Evolutionary conservation across 208 protist species (phyloP).

Genomic region (Leishmania arabica): DNA sequence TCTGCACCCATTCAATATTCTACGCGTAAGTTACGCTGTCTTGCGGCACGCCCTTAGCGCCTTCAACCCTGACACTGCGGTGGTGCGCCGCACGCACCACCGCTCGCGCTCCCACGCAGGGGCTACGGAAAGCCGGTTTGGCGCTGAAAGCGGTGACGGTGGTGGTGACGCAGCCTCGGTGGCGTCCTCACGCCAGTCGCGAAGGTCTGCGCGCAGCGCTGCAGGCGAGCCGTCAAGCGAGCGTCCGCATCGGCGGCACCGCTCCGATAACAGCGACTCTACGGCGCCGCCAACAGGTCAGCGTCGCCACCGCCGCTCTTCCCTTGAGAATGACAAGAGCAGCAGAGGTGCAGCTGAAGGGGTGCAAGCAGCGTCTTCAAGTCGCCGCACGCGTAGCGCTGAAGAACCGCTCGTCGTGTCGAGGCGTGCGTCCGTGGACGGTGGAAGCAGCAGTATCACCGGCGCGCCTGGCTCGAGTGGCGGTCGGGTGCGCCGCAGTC

Average conservation of each 20-base stretch:
- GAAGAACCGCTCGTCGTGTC: conserved; percentile 26
- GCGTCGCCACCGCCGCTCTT: conserved; percentile 11
- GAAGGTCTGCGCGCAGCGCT: conserved; percentile 11
- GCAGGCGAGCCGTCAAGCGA: not conserved
- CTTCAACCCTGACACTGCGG: conserved; percentile 63
- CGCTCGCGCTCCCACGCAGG: conserved; percentile 10
- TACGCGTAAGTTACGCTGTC: conserved; percentile 35
- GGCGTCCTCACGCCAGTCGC: conserved; percentile 25
- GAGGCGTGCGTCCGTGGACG: conserved; percentile 4
- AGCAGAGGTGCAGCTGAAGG: not conserved
- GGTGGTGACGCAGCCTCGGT: conserved; percentile 22
- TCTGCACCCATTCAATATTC: conserved; percentile 66
- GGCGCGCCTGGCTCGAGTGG: not conserved
- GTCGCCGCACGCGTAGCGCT: conserved; percentile 29
- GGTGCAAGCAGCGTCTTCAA: not conserved
- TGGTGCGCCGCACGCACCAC: conserved; percentile 45
- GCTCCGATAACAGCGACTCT: conserved; percentile 11
- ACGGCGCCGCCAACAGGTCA: not conserved
- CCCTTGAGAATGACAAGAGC: conserved; percentile 16
- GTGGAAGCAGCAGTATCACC: not conserved
- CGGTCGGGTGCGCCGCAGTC: conserved; percentile 22
- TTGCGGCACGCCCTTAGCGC: conserved; percentile 44
- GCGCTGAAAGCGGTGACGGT: not conserved
- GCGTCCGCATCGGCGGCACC: conserved; percentile 12
- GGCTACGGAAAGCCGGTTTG: conserved; percentile 1